These are phyloP conservation scores for Astrephomene gubernaculifera DNA, from an alignment of 139 green algal species.

Conservation along the genomic window DNA sequence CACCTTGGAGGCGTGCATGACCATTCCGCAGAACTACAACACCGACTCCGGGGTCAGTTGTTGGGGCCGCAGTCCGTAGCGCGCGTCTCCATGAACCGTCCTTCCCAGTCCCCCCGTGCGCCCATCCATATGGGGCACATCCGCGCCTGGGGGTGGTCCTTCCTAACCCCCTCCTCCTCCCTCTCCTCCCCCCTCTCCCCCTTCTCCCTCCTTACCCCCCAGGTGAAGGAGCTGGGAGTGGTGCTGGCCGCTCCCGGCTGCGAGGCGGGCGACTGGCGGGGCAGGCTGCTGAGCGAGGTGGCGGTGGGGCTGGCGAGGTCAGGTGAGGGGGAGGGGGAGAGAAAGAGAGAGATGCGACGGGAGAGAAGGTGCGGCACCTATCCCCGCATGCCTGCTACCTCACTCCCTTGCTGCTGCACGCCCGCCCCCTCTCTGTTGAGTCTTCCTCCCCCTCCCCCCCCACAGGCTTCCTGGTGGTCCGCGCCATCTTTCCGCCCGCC, in stretches of 20 bases:
- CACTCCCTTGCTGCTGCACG: too few species aligned
- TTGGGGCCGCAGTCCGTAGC: too few species aligned
- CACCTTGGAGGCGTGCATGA: constrained; percentile 58
- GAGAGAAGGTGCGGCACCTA: background rate
- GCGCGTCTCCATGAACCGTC: too few species aligned
- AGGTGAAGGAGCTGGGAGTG: constrained; percentile 69
- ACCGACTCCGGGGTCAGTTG: constrained; percentile 45
- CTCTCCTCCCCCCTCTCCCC: background rate
- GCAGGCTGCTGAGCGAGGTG: constrained; percentile 63
- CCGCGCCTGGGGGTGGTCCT: too few species aligned
- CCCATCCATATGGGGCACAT: too few species aligned
- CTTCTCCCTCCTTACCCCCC: background rate
- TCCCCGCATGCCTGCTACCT: too few species aligned
- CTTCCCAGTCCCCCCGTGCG: too few species aligned
- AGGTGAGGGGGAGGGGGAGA: constrained; percentile 36
- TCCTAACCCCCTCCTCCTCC: too few species aligned
- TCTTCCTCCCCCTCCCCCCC: background rate
- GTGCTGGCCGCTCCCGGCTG: constrained; percentile 74
- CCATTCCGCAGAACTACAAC: constrained; percentile 60
- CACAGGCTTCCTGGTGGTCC: constrained; percentile 74
- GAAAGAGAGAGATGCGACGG: background rate
- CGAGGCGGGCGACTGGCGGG: constrained; percentile 68
- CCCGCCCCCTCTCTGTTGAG: background rate
- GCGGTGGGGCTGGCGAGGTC: constrained; percentile 56
- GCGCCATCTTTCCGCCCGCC: constrained; percentile 56